Evolutionary conservation across 805 yeast species (phyloP).

Genomic region (Kodamaea fukazawae): DNA sequence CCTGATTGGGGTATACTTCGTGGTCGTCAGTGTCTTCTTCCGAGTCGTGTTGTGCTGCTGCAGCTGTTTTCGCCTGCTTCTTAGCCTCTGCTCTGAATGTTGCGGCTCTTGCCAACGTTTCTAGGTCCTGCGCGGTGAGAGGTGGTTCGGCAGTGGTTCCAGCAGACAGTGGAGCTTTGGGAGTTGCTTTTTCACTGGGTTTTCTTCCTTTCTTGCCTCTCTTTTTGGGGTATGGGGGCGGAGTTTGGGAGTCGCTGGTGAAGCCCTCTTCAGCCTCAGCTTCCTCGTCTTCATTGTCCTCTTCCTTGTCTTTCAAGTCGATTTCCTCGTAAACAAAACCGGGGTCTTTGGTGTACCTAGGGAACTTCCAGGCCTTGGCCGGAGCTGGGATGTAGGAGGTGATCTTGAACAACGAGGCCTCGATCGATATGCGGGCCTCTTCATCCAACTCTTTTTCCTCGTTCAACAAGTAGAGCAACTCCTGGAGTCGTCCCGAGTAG

Average conservation of each 20-base stretch:
- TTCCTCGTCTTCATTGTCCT: conserved; percentile 5
- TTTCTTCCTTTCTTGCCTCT: conserved; percentile 6
- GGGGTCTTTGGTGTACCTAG: not conserved
- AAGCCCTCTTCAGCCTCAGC: not conserved
- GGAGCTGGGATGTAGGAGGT: conserved; percentile 27
- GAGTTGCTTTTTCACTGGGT: conserved; percentile 5
- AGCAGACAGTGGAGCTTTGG: too few relatives aligned
- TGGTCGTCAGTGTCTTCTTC: conserved; percentile 7
- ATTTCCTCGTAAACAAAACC: conserved; percentile 1
- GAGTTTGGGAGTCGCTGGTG: conserved; percentile 3
- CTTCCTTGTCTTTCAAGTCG: conserved; percentile 1
- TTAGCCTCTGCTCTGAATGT: conserved; percentile 6
- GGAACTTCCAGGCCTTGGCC: conserved; percentile 11
- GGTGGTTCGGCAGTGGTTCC: too few relatives aligned
- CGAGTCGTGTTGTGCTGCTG: not conserved
- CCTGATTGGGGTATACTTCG: conserved; percentile 32
- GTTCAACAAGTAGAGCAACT: conserved; percentile 26
- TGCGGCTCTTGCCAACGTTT: conserved; percentile 7
- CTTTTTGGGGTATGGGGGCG: conserved; percentile 9
- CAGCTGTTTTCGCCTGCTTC: conserved; percentile 4
- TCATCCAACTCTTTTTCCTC: conserved; percentile 31
- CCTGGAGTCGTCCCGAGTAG: conserved; percentile 32
- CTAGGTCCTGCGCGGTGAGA: too few relatives aligned
- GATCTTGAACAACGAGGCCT: conserved; percentile 23
- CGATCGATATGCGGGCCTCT: conserved; percentile 26